These are phyloP conservation scores for Daldinia eschscholtzii DNA, from an alignment of 2,329 filamentous ascomycete species.

Conservation along the genomic window DNA sequence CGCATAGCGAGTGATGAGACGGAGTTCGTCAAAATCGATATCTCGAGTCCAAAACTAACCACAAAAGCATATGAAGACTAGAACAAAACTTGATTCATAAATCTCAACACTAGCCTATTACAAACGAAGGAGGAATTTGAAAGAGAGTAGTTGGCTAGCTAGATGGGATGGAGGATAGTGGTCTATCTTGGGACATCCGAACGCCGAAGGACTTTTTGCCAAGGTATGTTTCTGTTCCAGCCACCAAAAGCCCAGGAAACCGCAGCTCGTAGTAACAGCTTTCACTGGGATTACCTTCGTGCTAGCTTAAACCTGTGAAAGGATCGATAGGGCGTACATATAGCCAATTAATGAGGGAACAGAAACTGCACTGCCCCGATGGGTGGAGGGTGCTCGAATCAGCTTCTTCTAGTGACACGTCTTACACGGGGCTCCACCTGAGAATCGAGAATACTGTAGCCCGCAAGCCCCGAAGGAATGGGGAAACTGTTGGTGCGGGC, in stretches of 20 bases:
- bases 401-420: conserved; percentile 34
- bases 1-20: conserved; percentile 26
- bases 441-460: conserved; percentile 19
- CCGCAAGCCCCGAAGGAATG: conserved; percentile 31
- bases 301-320: conserved; percentile 17
- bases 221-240: conserved; percentile 35
- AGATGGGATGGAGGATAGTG: conserved; percentile 1
- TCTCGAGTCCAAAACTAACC: conserved; percentile 9
- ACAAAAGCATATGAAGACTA: conserved; percentile 15
- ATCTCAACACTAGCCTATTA: conserved; percentile 1
- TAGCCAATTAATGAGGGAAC: conserved; percentile 30
- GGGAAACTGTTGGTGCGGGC: conserved; percentile 14
- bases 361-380: conserved; percentile 37
- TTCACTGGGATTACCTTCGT: conserved; percentile 16
- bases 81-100: conserved; percentile 25
- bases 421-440: conserved; percentile 34
- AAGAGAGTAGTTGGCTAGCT: conserved; percentile 14
- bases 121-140: conserved; percentile 16
- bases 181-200: conserved; percentile 18
- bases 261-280: conserved; percentile 18
- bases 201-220: conserved; percentile 19
- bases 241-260: conserved; percentile 28
- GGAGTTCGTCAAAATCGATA: conserved; percentile 12
- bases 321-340: conserved; percentile 22
- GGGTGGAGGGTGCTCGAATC: conserved; percentile 23